Evolutionary conservation across 371 early-diverging fungal species (phyloP).

Genomic region (Actinomortierella wolfii): DNA sequence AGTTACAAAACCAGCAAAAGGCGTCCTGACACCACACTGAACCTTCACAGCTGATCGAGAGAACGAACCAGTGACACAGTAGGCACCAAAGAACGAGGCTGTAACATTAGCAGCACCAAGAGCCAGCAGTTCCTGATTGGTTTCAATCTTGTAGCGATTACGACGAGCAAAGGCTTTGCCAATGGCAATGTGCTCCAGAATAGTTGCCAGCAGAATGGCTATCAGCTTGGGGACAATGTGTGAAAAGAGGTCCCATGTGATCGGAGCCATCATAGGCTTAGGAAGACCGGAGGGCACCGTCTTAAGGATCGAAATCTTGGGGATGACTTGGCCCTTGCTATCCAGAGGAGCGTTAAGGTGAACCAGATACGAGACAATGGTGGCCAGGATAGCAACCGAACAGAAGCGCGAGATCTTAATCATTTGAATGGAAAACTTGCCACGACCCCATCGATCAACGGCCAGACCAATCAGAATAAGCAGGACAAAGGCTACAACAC

Average conservation of each 20-base stretch:
- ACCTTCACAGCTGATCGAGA: slow-evolving; percentile 82
- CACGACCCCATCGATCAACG: slow-evolving; percentile 46
- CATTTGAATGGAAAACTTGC: slow-evolving; percentile 45
- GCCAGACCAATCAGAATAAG: slow-evolving; percentile 49
- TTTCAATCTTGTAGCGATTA: slow-evolving; percentile 56
- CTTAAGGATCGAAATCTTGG: slow-evolving; percentile 61
- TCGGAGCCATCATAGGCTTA: slow-evolving; percentile 56
- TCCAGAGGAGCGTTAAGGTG: slow-evolving; percentile 43
- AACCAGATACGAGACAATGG: slow-evolving; percentile 70
- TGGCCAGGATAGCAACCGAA: slow-evolving; percentile 78
- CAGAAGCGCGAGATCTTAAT: slow-evolving; percentile 70
- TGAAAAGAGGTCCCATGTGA: slow-evolving; percentile 50
- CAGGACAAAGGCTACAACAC: slow-evolving; percentile 57
- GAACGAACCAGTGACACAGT: slow-evolving; percentile 86
- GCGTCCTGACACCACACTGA: slow-evolving; percentile 62
- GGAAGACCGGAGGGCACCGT: slow-evolving; percentile 74
- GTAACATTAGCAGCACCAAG: slow-evolving; percentile 80
- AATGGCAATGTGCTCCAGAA: slow-evolving; percentile 90
- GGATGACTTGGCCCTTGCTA: slow-evolving; percentile 19
- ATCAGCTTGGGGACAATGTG: slow-evolving; percentile 58
- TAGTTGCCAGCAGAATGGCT: slow-evolving; percentile 71
- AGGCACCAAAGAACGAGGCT: slow-evolving; percentile 82
- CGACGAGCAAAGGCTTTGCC: slow-evolving; percentile 75
- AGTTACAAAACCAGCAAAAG: slow-evolving; percentile 75
- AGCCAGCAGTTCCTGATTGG: slow-evolving; percentile 83